Evolutionary conservation across 1,139 yeast species (phyloP), one percentile per base, ranked within the genome.

Genomic region (Kluyveromyces sp.): DNA sequence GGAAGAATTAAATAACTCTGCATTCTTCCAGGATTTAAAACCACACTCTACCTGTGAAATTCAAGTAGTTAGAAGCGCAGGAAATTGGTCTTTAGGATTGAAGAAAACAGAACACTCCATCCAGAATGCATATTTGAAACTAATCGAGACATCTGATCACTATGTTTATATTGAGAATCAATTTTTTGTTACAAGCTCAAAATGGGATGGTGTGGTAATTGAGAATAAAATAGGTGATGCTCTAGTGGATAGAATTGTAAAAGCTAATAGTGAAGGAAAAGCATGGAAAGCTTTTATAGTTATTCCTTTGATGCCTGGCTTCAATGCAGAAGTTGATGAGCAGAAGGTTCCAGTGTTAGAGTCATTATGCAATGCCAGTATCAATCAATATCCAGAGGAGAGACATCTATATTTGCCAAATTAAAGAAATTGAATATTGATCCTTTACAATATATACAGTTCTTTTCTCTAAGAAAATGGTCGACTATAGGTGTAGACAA

Each of bases 301-400:
- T 4, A 88, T 94, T 51, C 99, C 99, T 3, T 72, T 94, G 56
- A 88, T 92, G 95, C 99, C 99, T 1, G 99, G 98, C 0, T 94
- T 94, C 64, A 95, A 87, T 60, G 83, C 96, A 21, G 88, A 89
- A 55, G 95, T 94, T 34, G 97, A 92, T 63, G 79, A 86, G 86
- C 95, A 4, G 97, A 89, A 56, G 98, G 97, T 4, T 84, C 96
- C 0, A 80, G 96, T 26, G 92, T 94, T 4, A 78, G 99, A 57
- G 85, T 92, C 33, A 94, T 94, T 57, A 90, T 92, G 95, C 95
- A 90, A 68, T 89, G 97, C 61, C 97, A 94, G 66, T 94, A 80
- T 64, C 81, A 86, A 79, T 83, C 96, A 2, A 94, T 94, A 39
- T 87, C 96, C 1, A 78, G 96, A 61, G 98, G 98, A 1, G 76